Evolutionary conservation across 1,139 yeast genomes (phyloP).

Genomic region (Suhomyces atakaporum): DNA sequence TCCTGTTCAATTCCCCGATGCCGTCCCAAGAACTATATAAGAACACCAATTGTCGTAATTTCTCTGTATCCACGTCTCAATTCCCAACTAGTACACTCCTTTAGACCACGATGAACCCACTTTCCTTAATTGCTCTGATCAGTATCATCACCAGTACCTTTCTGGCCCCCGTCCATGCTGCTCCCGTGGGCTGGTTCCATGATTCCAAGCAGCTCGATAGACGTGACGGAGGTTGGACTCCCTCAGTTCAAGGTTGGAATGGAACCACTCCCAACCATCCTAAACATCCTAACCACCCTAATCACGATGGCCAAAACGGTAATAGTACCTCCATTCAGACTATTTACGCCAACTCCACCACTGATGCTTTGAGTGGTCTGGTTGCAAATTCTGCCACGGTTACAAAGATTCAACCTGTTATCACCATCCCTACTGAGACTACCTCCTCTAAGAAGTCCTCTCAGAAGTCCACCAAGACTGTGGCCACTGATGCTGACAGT

Average conservation of each 20-base stretch:
- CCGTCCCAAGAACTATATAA: no score
- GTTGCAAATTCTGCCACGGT: slow-evolving; percentile 1
- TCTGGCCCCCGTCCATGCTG: no score
- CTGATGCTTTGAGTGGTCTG: no score
- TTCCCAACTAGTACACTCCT: slow-evolving; percentile 13
- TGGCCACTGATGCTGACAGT: no score
- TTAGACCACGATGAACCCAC: slow-evolving; percentile 12
- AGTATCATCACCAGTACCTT: no score
- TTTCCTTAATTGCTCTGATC: slow-evolving; percentile 9
- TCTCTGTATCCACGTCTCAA: slow-evolving; percentile 2
- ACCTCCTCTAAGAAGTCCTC: background rate
- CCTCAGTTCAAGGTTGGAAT: slow-evolving; percentile 11
- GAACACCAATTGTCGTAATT: no score
- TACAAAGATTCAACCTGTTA: background rate
- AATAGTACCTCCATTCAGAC: no score
- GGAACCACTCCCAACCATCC: background rate
- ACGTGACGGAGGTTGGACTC: slow-evolving; percentile 6
- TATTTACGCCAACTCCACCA: slow-evolving; percentile 1
- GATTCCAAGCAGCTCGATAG: slow-evolving; percentile 2
- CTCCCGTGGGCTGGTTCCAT: slow-evolving; percentile 4
- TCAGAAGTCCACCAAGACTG: no score
- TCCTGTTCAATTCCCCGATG: no score
- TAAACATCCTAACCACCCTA: no score
- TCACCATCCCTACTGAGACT: background rate
- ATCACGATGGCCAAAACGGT: no score